Evolutionary conservation across 1,284 basidiomycete species (phyloP).

Genomic region (Trametes versicolor): DNA sequence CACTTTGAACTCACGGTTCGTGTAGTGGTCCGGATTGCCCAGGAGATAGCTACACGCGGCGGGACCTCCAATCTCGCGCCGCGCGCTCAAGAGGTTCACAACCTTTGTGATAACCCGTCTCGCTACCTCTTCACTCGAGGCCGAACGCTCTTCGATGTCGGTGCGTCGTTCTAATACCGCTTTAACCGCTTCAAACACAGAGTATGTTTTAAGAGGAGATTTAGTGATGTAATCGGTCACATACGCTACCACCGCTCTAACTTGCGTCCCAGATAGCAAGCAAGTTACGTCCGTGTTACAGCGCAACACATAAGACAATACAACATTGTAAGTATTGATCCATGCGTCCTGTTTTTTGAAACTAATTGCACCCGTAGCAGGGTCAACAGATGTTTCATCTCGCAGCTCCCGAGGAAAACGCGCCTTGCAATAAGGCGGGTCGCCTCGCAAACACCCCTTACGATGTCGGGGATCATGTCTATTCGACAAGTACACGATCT

Average conservation of each 20-base stretch:
- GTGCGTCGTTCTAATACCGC: too few relatives aligned
- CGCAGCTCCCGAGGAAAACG: slow-evolving; percentile 12
- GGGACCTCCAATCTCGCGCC: too few relatives aligned
- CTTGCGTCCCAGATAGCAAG: slow-evolving; percentile 20
- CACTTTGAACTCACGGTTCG: too few relatives aligned
- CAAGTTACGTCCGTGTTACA: slow-evolving; percentile 1
- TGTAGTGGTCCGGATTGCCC: too few relatives aligned
- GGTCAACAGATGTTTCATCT: slow-evolving; percentile 3
- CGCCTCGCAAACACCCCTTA: slow-evolving; percentile 1
- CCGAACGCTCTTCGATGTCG: too few relatives aligned
- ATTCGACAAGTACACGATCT: slow-evolving; percentile 7
- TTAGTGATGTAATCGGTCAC: slow-evolving; percentile 30
- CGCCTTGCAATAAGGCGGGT: slow-evolving; percentile 5
- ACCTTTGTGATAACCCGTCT: too few relatives aligned
- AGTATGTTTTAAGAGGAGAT: slow-evolving; percentile 7
- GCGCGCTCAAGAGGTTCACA: too few relatives aligned
- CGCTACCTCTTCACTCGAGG: too few relatives aligned
- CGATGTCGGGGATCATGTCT: slow-evolving; percentile 7
- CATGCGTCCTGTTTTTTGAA: slow-evolving; percentile 20
- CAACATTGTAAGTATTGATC: slow-evolving; percentile 22
- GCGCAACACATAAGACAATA: slow-evolving; percentile 2
- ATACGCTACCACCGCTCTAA: slow-evolving; percentile 22
- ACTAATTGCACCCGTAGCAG: slow-evolving; percentile 11
- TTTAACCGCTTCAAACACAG: slow-evolving; percentile 15
- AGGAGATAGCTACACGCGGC: too few relatives aligned